These are phyloP conservation scores for Umbelopsis sp. DNA, from an alignment of 371 early-diverging fungal species.

Conservation along the genomic window DNA sequence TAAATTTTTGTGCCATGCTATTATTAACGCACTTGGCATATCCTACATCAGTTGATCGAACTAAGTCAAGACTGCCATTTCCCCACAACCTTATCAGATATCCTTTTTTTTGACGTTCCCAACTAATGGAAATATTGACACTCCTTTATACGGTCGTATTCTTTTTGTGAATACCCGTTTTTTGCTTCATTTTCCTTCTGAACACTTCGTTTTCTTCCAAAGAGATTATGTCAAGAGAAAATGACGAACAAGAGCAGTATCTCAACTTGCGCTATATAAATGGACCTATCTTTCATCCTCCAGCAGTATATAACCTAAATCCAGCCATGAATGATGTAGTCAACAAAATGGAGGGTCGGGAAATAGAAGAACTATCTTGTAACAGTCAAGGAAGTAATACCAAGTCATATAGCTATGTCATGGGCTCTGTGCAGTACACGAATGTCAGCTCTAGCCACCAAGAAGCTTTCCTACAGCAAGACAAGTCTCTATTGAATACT, in stretches of 20 bases:
- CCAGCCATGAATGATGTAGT: neutral
- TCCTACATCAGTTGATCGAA: too few relatives aligned
- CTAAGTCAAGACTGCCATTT: too few relatives aligned
- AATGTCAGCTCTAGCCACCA: neutral
- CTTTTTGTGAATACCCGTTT: neutral
- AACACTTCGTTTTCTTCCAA: neutral
- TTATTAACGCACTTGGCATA: too few relatives aligned
- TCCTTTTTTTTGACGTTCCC: neutral
- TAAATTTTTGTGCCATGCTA: too few relatives aligned
- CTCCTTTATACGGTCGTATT: neutral
- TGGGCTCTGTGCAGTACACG: neutral
- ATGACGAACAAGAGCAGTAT: neutral
- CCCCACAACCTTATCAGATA: too few relatives aligned
- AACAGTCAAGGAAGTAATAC: neutral
- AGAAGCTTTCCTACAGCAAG: neutral
- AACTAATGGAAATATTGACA: neutral
- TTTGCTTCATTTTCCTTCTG: neutral
- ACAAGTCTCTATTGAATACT: neutral
- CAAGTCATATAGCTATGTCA: neutral
- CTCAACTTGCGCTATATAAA: neutral
- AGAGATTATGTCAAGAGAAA: neutral
- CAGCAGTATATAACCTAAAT: neutral
- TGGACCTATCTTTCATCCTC: neutral
- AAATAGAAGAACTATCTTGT: neutral
- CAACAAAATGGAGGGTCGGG: neutral